Evolutionary conservation across 345 rosid genomes (phyloP), one percentile per base, ranked within the genome.

Genomic region (Lenwebbia sp.): DNA sequence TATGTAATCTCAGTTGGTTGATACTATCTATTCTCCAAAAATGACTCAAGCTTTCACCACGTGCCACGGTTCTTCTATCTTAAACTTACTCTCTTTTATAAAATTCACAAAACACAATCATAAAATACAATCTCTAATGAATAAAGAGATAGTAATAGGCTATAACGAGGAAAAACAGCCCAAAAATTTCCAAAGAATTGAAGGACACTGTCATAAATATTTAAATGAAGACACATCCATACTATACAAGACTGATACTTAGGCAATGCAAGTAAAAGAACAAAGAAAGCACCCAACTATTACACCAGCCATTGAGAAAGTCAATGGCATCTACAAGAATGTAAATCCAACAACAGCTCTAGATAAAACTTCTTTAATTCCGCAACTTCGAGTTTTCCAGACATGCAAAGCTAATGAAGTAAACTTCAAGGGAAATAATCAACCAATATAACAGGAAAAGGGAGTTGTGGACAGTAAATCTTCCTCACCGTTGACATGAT

Each of bases 401-500:
- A 65, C 25, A 17, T 65, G 44, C 78, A 65, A 65, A 65, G 78
- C 78, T 17, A 65, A 65, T 65, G 78, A 62, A 62, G 75, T 30
- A 33, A 62, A 30, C 54, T 22, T 23, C 0, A 22, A 23, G 22
- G 25, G n/a, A 47, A 82, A 83, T 7, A 30, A 65, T 54, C 19
- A 26, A 85, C 22, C 49, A 5, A 84, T 19, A 37, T 37, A 75
- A 85, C 33, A 54, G 17, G 54, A 21, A 25, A 62, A 11, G 30
- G 82, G 49, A 30, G 82, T 40, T 52, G 37, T 74, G 25, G 54
- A 30, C 0, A 15, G 55, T 23, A 52, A 52, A 30, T 58, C 26
- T 65, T 52, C 55, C 87, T 89, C 83, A 94, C 98, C 82, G 88
- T 87, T 60, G 91, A 87, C 47, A 52, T 70, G 28, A 94, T 94